Evolutionary conservation across 345 rosid genomes (phyloP).

Genomic region (Cardamine resedifolia): DNA sequence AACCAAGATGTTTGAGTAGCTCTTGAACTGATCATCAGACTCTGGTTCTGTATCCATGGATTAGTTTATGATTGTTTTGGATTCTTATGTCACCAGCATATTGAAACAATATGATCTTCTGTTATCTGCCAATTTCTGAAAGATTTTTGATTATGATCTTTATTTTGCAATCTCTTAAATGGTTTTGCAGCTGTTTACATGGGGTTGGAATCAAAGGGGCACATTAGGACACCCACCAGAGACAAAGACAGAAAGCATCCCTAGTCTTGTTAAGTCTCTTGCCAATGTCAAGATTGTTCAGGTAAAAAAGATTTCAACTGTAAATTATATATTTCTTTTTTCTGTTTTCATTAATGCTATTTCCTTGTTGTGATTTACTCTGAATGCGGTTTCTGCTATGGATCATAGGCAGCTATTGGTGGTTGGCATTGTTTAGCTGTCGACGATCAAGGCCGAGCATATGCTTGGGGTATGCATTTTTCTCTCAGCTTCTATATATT

Average conservation of each 20-base stretch:
- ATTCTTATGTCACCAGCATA: background rate
- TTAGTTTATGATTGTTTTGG: constrained; percentile 13
- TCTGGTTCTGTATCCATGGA: background rate
- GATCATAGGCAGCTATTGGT: constrained; percentile 88
- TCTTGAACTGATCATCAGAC: background rate
- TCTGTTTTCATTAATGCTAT: too few relatives aligned
- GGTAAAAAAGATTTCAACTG: constrained; percentile 40
- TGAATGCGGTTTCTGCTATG: constrained; percentile 15
- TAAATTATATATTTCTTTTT: background rate
- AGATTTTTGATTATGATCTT: background rate
- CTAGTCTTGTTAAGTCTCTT: constrained; percentile 79
- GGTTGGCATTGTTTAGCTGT: constrained; percentile 99
- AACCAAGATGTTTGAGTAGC: background rate
- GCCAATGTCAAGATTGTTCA: constrained; percentile 76
- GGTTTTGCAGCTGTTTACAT: constrained; percentile 75
- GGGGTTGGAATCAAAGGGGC: constrained; percentile 99
- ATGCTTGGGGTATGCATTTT: constrained; percentile 81
- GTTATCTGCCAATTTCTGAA: background rate
- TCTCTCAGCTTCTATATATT: background rate
- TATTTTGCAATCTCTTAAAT: constrained; percentile 2
- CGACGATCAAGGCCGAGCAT: constrained; percentile 95
- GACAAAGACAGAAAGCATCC: constrained; percentile 84
- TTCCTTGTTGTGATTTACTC: background rate
- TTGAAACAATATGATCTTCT: background rate
- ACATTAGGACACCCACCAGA: constrained; percentile 92